Percentiles rank a stretch among this genome's conserved stretches.
Conservation (phyloP, 73 alveolate species). For the Paramecium primaurelia region DNA sequence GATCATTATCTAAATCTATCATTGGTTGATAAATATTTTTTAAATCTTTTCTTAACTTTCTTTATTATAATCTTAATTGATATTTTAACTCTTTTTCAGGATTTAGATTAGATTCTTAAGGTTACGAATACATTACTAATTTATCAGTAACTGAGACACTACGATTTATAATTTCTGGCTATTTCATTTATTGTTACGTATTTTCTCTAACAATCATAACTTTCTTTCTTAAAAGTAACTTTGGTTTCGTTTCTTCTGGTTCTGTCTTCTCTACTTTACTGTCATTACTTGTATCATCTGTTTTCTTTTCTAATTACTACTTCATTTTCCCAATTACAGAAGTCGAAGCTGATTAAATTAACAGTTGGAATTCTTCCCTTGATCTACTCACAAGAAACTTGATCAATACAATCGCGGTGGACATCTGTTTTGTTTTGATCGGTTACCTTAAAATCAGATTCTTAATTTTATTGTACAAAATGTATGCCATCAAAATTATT, state of each 20-base stretch:
- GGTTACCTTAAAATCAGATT: conserved; percentile 39
- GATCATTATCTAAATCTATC: conserved; percentile 27
- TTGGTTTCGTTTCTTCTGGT: neutral
- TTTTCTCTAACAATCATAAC: neutral
- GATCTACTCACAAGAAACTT: conserved; percentile 13
- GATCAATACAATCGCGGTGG: conserved; percentile 20
- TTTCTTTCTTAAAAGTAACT: neutral
- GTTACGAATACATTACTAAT: neutral
- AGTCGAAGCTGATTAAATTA: neutral
- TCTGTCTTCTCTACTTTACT: neutral
- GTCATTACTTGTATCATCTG: neutral
- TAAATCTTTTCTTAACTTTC: neutral
- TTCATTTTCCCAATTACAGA: neutral
- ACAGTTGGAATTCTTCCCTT: conserved; percentile 22
- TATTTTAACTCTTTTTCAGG: conserved; percentile 33
- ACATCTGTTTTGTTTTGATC: conserved; percentile 8
- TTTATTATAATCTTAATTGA: neutral
- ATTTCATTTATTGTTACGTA: neutral
- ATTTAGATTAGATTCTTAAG: neutral
- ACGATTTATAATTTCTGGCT: neutral
- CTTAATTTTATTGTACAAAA: neutral
- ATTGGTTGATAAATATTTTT: neutral
- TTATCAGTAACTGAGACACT: conserved; percentile 3
- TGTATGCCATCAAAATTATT: conserved; percentile 26
- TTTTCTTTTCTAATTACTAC: neutral